A percentile compares a stretch with the other conserved stretches of the same genome.
These are phyloP conservation scores for Beauveria asiatica DNA, from an alignment of 2,329 filamentous ascomycete genomes.

Conservation along the genomic window DNA sequence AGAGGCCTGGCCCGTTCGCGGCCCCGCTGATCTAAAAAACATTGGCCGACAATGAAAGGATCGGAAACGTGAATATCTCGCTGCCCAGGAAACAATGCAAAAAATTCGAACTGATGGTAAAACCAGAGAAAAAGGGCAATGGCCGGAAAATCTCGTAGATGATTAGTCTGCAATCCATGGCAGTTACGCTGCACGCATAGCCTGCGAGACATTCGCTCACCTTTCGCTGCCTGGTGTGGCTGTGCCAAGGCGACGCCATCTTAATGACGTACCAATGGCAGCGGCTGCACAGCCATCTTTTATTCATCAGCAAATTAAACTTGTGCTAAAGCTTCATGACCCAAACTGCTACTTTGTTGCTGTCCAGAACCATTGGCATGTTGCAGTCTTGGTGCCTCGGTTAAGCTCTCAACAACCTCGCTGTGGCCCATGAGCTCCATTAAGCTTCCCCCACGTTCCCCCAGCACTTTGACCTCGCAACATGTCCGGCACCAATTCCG, in stretches of 20 bases:
- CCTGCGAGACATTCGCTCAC: not conserved
- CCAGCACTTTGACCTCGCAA: slow-evolving; percentile 6
- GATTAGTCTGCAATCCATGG: not conserved
- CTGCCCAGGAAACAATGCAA: too few relatives aligned
- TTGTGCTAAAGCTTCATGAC: not conserved
- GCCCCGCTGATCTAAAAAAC: slow-evolving; percentile 3
- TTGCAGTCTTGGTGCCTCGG: not conserved
- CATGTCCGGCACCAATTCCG: slow-evolving; percentile 30
- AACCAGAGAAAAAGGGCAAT: not conserved
- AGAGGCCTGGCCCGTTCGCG: not conserved
- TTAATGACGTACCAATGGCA: slow-evolving; percentile 9
- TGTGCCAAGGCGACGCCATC: slow-evolving; percentile 9
- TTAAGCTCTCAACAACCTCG: not conserved
- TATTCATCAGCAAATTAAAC: not conserved
- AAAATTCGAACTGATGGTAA: too few relatives aligned
- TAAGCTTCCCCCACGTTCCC: slow-evolving; percentile 2
- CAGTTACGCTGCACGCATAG: not conserved
- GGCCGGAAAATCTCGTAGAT: not conserved
- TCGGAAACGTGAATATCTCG: too few relatives aligned
- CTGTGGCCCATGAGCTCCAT: slow-evolving; percentile 6
- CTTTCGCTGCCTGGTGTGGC: slow-evolving; percentile 1
- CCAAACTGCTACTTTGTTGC: not conserved
- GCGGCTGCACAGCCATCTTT: not conserved
- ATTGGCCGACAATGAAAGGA: not conserved
- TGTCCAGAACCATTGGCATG: not conserved